phyloP scores from a whole-genome alignment of 2,329 filamentous ascomycete species.

The Elsinoe arachidis region DNA sequence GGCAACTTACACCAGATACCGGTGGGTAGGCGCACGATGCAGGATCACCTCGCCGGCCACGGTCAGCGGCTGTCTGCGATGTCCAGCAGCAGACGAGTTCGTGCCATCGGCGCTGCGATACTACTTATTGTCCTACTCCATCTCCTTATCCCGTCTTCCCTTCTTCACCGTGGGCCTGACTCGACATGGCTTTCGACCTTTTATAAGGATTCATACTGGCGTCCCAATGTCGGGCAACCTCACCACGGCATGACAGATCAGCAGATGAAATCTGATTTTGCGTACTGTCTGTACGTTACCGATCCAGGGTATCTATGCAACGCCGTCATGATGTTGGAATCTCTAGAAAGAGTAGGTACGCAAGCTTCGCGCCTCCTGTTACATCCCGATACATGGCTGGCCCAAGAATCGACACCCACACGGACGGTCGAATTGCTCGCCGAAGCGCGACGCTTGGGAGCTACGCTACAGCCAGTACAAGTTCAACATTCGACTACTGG shows the following conservation, averaged over 20 bases:
- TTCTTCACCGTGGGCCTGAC: not conserved
- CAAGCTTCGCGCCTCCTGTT: slow-evolving; percentile 39
- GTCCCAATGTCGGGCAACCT: not conserved
- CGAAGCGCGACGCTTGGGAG: slow-evolving; percentile 38
- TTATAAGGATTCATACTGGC: not conserved
- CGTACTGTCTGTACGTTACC: slow-evolving; percentile 39
- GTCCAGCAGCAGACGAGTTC: not conserved
- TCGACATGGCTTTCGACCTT: not conserved
- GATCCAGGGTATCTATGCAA: slow-evolving; percentile 37
- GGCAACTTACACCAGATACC: not conserved
- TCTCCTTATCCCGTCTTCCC: not conserved
- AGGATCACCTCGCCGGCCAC: not conserved
- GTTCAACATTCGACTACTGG: slow-evolving; percentile 24
- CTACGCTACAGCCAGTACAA: slow-evolving; percentile 40
- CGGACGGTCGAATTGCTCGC: slow-evolving; percentile 17
- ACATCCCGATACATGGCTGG: slow-evolving; percentile 33
- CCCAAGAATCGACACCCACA: not conserved
- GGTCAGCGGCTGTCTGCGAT: not conserved
- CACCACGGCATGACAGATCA: not conserved
- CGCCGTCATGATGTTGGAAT: slow-evolving; percentile 37
- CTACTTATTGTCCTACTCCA: not conserved
- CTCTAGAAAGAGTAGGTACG: slow-evolving; percentile 34
- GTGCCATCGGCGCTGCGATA: not conserved
- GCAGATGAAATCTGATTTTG: slow-evolving; percentile 27
- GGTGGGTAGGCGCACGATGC: not conserved